These are phyloP conservation scores for Salix exigua DNA, from an alignment of 345 rosid species.

Conservation along the genomic window DNA sequence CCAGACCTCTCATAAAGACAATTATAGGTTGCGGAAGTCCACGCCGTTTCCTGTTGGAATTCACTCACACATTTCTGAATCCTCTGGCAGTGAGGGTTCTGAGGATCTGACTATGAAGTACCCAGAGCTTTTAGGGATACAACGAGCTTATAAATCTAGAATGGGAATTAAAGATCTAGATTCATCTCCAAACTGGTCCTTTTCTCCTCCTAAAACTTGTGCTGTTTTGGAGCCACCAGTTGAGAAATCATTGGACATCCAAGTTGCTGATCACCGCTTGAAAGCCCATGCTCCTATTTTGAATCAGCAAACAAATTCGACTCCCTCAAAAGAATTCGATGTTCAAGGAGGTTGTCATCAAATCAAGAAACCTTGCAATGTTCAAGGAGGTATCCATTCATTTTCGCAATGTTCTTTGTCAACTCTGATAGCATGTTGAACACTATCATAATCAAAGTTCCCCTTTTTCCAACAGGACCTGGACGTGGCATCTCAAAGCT, in stretches of 20 bases:
- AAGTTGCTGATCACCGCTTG: conserved; percentile 18
- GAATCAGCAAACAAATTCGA: conserved; percentile 13
- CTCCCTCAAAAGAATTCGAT: conserved; percentile 12
- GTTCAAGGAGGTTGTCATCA: conserved; percentile 12
- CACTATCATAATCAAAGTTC: neutral
- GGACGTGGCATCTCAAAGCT: conserved; percentile 20
- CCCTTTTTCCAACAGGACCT: conserved; percentile 26
- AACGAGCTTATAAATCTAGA: conserved; percentile 37
- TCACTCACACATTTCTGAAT: conserved; percentile 44
- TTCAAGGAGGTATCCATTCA: conserved; percentile 10
- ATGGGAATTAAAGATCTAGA: conserved; percentile 42
- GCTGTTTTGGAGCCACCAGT: conserved; percentile 58
- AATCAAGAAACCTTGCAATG: conserved; percentile 13
- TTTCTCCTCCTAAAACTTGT: conserved; percentile 91
- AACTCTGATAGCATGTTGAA: neutral
- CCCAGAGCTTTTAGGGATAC: conserved; percentile 71
- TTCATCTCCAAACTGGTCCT: conserved; percentile 69
- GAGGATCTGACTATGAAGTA: conserved; percentile 49
- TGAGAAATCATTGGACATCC: conserved; percentile 29
- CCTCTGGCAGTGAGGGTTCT: conserved; percentile 47
- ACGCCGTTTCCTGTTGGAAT: conserved; percentile 55
- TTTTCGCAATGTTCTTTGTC: neutral
- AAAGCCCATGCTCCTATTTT: conserved; percentile 10
- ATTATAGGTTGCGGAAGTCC: conserved; percentile 34
- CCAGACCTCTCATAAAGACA: conserved; percentile 31